These are phyloP conservation scores for Crithidia expoeki DNA, from an alignment of 208 protist species.

Conservation along the genomic window DNA sequence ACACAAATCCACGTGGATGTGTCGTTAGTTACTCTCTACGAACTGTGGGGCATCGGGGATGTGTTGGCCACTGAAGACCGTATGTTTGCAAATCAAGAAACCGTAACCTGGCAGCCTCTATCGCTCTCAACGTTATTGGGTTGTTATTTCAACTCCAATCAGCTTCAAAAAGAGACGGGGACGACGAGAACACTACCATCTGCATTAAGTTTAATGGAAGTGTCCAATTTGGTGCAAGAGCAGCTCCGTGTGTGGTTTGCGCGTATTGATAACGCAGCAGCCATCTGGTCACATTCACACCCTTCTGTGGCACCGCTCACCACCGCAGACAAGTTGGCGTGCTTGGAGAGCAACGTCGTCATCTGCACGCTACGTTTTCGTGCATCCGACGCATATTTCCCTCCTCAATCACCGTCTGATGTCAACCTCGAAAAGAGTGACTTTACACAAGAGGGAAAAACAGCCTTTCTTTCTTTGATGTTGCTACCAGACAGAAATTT, in stretches of 20 bases:
- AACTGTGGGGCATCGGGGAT: conserved; percentile 47
- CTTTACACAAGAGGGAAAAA: background rate
- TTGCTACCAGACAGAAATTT: conserved; percentile 11
- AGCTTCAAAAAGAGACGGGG: background rate
- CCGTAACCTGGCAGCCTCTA: conserved; percentile 9
- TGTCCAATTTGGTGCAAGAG: background rate
- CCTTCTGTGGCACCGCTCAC: background rate
- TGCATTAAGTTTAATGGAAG: background rate
- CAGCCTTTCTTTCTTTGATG: background rate
- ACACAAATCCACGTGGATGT: conserved; percentile 15
- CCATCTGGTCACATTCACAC: background rate
- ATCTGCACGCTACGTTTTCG: conserved; percentile 19
- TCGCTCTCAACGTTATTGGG: no score
- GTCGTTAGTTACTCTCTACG: conserved; percentile 52
- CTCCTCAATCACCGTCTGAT: no score
- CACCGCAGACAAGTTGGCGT: conserved; percentile 10
- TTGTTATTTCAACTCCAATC: no score
- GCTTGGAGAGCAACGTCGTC: conserved; percentile 14
- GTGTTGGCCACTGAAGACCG: conserved; percentile 30
- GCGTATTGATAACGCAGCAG: conserved; percentile 19
- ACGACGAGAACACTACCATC: background rate
- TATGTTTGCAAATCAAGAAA: background rate
- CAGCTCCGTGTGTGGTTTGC: conserved; percentile 19
- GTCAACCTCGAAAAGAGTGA: no score
- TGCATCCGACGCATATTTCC: background rate